Base-by-base conservation (phyloP, 2,329 filamentous ascomycete species). In the Fusarium verrucosum region DNA sequence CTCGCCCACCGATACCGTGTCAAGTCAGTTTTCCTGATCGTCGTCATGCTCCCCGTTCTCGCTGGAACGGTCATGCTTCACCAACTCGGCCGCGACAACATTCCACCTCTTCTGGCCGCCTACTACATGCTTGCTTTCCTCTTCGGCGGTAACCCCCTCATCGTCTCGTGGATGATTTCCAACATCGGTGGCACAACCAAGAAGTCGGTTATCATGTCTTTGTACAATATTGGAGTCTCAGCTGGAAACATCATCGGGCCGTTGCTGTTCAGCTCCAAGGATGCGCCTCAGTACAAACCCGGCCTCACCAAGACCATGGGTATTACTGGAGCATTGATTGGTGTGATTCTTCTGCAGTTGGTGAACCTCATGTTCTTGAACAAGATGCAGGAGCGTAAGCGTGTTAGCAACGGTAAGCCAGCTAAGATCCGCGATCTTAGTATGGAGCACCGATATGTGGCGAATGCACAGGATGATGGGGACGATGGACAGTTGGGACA, bases 131-230 rank as follows among this genome's bases (percentile, higher is more conserved):
- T 90, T 1, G 84, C 87, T 0, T 90, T 90, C 72, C 77, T 90
- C 10, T 91, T 87, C 60, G 87, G 86, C 2, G 85, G 83, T 2
- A 89, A 89, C 66, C 88, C 88, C 0, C 77, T 91, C 10, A 84
- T 89, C 23, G 85, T 90, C 0, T 83, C 85, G 0, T 92, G 89
- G 89, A 87, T 90, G 55, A 82, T 90, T 7, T 86, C 84, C 9
- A 91, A 91, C 72, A 90, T 87, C 0, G 89, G 81, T 0, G 89
- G 89, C 8, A 85, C 83, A 16, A 90, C 88, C 4, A 90, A 91
- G 75, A 89, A 88, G 70, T 87, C 86, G 0, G 80, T 85, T 44
- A 81, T 87, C 35, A 87, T 89, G 81, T 85, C 84, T 0, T 75
- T 89, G 1, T 90, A 85, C 78, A 88, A 89, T 66, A 87, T 85